Percentiles rank a stretch among this genome's conserved stretches.
These are phyloP conservation scores for Toxoplasma gondii DNA, from an alignment of 169 alveolate species.

Conservation along the genomic window DNA sequence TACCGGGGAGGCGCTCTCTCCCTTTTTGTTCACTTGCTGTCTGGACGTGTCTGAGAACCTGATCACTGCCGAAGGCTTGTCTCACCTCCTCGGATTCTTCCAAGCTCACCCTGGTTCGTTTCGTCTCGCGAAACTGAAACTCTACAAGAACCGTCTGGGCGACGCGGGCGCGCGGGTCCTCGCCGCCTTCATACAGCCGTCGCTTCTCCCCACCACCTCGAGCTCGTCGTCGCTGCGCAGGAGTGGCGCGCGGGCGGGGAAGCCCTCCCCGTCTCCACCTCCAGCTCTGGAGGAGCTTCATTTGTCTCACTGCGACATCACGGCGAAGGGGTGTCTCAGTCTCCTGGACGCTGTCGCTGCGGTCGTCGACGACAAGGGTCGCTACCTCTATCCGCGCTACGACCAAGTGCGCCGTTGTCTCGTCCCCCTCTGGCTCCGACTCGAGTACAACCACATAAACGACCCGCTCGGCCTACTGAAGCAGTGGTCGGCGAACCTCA, in stretches of 20 bases:
- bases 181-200: slow-evolving; percentile 21
- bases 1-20: background rate
- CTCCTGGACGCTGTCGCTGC: slow-evolving; percentile 59
- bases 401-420: slow-evolving; percentile 1
- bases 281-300: slow-evolving; percentile 56
- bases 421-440: slow-evolving; percentile 63
- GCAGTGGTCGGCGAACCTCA: background rate
- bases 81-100: slow-evolving; percentile 29
- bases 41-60: slow-evolving; percentile 45
- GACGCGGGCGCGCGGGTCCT: slow-evolving; percentile 53
- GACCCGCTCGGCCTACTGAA: slow-evolving; percentile 36
- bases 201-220: background rate
- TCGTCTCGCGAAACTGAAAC: slow-evolving; percentile 10
- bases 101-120: background rate
- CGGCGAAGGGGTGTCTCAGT: slow-evolving; percentile 36
- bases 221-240: background rate
- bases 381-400: slow-evolving; percentile 40
- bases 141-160: slow-evolving; percentile 40
- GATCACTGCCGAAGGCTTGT: slow-evolving; percentile 25
- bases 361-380: slow-evolving; percentile 29
- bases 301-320: slow-evolving; percentile 49
- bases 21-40: slow-evolving; percentile 1
- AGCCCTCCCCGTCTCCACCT: background rate
- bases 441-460: slow-evolving; percentile 46
- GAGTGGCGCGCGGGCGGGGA: background rate